These are phyloP conservation scores for Geranium incanum DNA, from an alignment of 441 rosid genomes.

Conservation along the genomic window DNA sequence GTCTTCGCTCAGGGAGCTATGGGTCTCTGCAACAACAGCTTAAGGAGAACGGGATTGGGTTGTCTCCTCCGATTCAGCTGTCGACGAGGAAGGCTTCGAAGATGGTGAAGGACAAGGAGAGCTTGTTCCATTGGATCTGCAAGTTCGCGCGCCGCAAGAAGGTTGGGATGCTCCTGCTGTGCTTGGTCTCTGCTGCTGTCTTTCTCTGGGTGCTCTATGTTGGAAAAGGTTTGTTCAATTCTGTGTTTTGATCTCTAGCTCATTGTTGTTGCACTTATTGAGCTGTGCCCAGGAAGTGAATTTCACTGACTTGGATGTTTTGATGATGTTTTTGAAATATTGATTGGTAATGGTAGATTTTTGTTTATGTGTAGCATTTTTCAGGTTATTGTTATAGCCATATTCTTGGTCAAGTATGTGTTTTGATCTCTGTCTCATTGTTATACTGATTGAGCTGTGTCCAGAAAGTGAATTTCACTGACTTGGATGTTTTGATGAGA, in stretches of 20 bases:
- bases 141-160: constrained; percentile 86
- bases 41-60: constrained; percentile 39
- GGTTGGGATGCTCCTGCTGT: constrained; percentile 86
- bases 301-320: background rate
- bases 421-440: background rate
- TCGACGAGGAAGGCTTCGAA: constrained; percentile 46
- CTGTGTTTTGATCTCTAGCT: background rate
- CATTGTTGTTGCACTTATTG: background rate
- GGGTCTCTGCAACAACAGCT: constrained; percentile 74
- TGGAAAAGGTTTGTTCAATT: constrained; percentile 61
- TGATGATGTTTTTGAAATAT: background rate
- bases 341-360: constrained; percentile 9
- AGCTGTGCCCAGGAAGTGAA: background rate
- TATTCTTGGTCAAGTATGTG: background rate
- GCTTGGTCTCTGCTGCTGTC: constrained; percentile 67
- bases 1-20: constrained; percentile 86
- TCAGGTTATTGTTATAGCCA: background rate
- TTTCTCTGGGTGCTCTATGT: constrained; percentile 70
- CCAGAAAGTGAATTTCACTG: too few relatives aligned
- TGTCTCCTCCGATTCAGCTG: constrained; percentile 47
- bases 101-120: constrained; percentile 78
- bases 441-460: background rate
- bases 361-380: background rate
- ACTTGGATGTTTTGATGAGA: background rate
- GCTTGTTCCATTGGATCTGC: constrained; percentile 67